Percentiles rank a stretch among this genome's conserved stretches.
These are phyloP conservation scores for Ceratobasidium sp. DNA, from an alignment of 1,284 basidiomycete species.

Conservation along the genomic window DNA sequence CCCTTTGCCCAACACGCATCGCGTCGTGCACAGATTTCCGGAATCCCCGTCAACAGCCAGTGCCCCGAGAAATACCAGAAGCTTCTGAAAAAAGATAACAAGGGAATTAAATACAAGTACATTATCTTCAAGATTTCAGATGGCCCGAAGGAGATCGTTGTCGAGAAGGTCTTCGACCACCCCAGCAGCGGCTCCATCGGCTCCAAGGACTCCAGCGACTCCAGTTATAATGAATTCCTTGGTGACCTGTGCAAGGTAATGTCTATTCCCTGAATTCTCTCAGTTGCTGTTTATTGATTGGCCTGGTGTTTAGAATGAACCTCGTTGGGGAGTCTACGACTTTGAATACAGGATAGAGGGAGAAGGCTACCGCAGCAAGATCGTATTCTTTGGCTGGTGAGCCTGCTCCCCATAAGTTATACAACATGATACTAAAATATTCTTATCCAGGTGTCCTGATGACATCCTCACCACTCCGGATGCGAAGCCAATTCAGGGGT, in stretches of 20 bases:
- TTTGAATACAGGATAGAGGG: constrained; percentile 81
- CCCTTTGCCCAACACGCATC: constrained; percentile 32
- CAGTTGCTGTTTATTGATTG: background rate
- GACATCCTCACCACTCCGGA: too few relatives aligned
- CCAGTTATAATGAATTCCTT: constrained; percentile 80
- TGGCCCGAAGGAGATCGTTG: constrained; percentile 34
- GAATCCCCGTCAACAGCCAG: constrained; percentile 36
- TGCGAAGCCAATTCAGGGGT: too few relatives aligned
- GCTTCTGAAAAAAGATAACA: constrained; percentile 40
- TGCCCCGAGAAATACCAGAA: constrained; percentile 35
- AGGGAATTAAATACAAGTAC: too few relatives aligned
- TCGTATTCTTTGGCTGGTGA: constrained; percentile 82
- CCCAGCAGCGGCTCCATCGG: too few relatives aligned
- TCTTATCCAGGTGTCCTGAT: constrained; percentile 88
- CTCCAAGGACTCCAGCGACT: too few relatives aligned
- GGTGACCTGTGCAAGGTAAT: constrained; percentile 67
- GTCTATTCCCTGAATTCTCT: background rate
- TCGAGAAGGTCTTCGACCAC: constrained; percentile 49
- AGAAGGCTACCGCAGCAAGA: constrained; percentile 87
- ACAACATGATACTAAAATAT: background rate
- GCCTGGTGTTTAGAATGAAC: constrained; percentile 55
- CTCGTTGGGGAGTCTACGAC: constrained; percentile 92
- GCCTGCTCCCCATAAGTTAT: constrained; percentile 45
- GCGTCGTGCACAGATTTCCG: constrained; percentile 40
- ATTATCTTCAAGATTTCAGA: constrained; percentile 40